Conservation (phyloP, 768 basidiomycete species). For the Hericium alpestre region DNA sequence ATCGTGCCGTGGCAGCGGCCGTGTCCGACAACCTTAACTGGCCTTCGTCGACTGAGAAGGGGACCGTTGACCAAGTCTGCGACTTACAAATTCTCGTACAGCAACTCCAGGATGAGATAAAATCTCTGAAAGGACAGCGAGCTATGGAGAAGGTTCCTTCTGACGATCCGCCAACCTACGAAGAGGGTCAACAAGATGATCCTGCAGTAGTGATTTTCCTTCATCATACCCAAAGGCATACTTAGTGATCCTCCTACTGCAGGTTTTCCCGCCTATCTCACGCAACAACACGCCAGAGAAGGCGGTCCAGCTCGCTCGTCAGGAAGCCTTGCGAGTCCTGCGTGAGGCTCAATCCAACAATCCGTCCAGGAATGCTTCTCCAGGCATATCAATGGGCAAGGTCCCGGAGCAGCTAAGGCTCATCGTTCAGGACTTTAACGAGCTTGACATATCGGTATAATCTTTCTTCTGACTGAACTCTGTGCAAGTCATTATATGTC, state of each 20-base stretch:
- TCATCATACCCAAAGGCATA: not conserved
- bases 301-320: slow-evolving; percentile 9
- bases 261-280: not conserved
- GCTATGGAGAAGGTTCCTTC: slow-evolving; percentile 10
- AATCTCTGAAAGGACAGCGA: slow-evolving; percentile 19
- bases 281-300: slow-evolving; percentile 7
- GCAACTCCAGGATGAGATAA: slow-evolving; percentile 13
- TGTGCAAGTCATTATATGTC: not conserved
- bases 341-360: slow-evolving; percentile 13
- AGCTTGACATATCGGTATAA: slow-evolving; percentile 8
- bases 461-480: not conserved
- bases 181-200: slow-evolving; percentile 1
- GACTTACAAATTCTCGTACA: slow-evolving; percentile 22
- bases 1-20: slow-evolving; percentile 11
- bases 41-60: not conserved
- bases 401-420: slow-evolving; percentile 5
- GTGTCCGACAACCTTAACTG: too few species aligned
- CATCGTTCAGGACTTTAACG: slow-evolving; percentile 8
- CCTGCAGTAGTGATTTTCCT: not conserved
- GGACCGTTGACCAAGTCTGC: not conserved
- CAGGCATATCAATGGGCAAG: not conserved
- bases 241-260: not conserved
- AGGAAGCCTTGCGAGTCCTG: slow-evolving; percentile 12
- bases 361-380: slow-evolving; percentile 6
- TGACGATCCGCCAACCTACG: slow-evolving; percentile 20